Evolutionary conservation across 1,139 yeast genomes (phyloP).

Genomic region (Dujonia santamariae): DNA sequence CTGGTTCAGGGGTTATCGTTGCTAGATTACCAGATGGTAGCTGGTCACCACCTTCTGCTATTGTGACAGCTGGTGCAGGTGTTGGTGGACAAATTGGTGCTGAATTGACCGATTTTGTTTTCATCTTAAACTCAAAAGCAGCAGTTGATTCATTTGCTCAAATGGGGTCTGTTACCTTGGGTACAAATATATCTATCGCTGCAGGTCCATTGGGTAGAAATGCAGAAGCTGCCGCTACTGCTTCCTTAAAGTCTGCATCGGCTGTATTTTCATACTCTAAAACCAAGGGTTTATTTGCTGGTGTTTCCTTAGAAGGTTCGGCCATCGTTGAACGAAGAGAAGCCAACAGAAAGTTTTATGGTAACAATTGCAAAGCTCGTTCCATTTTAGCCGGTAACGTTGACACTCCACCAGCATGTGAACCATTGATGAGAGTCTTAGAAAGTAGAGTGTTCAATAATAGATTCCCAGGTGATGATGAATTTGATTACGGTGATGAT

Average conservation of each 20-base stretch:
- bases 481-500: slow-evolving; percentile 54
- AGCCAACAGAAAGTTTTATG: slow-evolving; percentile 93
- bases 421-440: slow-evolving; percentile 79
- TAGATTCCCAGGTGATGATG: slow-evolving; percentile 48
- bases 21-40: slow-evolving; percentile 91
- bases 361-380: slow-evolving; percentile 81
- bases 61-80: slow-evolving; percentile 96
- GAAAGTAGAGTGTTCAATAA: slow-evolving; percentile 82
- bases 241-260: slow-evolving; percentile 82
- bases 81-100: slow-evolving; percentile 98
- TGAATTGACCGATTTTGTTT: slow-evolving; percentile 93
- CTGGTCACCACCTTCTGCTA: slow-evolving; percentile 99
- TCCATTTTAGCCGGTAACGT: slow-evolving; percentile 79
- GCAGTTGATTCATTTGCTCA: slow-evolving; percentile 96
- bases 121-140: slow-evolving; percentile 77
- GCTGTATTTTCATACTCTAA: slow-evolving; percentile 93
- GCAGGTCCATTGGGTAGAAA: slow-evolving; percentile 98
- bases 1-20: slow-evolving; percentile 94
- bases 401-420: slow-evolving; percentile 93
- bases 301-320: slow-evolving; percentile 95
- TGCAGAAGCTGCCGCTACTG: slow-evolving; percentile 97
- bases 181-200: slow-evolving; percentile 95
- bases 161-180: slow-evolving; percentile 89
- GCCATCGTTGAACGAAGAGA: slow-evolving; percentile 94
- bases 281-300: slow-evolving; percentile 95